phyloP scores from a whole-genome alignment of 371 early-diverging fungal genomes.

The Dinochytrium kinnereticum region DNA sequence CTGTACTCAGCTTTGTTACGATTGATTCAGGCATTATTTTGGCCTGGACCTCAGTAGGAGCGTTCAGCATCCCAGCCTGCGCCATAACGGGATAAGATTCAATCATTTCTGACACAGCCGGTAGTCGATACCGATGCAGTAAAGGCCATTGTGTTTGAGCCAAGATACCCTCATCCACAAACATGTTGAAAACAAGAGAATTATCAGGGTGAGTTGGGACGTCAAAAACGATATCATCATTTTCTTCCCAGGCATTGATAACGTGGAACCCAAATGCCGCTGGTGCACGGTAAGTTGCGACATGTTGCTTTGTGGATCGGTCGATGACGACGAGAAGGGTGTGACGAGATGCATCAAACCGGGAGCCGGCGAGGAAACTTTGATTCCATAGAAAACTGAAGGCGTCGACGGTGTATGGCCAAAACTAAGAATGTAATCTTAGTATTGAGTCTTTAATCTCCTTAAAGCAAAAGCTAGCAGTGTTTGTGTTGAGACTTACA shows the following conservation, averaged over 20 bases:
- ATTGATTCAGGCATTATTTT: background rate
- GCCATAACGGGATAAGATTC: background rate
- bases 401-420: conserved; percentile 9
- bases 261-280: conserved; percentile 12
- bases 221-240: conserved; percentile 62
- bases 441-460: background rate
- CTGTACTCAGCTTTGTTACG: conserved; percentile 13
- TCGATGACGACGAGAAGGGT: conserved; percentile 1
- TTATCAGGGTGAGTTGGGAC: too few relatives aligned
- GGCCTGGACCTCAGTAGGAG: background rate
- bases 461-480: background rate
- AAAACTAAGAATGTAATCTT: too few relatives aligned
- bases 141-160: background rate
- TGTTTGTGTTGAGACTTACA: conserved; percentile 1
- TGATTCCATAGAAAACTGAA: conserved; percentile 10
- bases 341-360: background rate
- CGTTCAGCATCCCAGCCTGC: background rate
- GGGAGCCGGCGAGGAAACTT: background rate
- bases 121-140: background rate
- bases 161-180: too few relatives aligned
- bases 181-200: too few relatives aligned
- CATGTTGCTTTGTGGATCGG: background rate
- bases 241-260: conserved; percentile 16
- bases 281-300: conserved; percentile 1
- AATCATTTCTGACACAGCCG: background rate